phyloP scores from a whole-genome alignment of 352 stramenopile species.

The Globisporangium nagaii region DNA sequence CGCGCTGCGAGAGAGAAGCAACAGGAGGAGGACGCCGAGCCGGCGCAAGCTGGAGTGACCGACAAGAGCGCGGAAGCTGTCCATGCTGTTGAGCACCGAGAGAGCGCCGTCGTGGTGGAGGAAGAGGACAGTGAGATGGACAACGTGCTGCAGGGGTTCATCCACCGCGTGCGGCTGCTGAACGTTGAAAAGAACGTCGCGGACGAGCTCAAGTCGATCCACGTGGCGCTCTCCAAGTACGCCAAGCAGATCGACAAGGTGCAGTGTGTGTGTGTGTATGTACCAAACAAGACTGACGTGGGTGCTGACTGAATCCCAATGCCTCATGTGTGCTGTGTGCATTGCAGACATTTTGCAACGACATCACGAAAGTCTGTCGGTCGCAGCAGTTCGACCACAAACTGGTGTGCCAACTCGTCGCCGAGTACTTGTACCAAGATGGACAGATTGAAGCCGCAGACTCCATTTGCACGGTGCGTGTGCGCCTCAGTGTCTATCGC shows the following conservation, averaged over 20 bases:
- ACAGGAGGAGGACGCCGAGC: slow-evolving; percentile 8
- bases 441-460: slow-evolving; percentile 71
- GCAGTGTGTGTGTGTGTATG: neutral
- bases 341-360: slow-evolving; percentile 44
- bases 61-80: neutral
- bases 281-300: no score
- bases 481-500: neutral
- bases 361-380: slow-evolving; percentile 63
- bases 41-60: neutral
- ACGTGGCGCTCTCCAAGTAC: slow-evolving; percentile 69
- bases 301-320: no score
- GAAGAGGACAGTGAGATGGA: slow-evolving; percentile 62
- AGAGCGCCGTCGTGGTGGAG: slow-evolving; percentile 14
- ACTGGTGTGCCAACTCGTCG: slow-evolving; percentile 58
- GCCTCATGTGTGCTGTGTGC: neutral
- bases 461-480: slow-evolving; percentile 51
- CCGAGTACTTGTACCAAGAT: slow-evolving; percentile 77
- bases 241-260: slow-evolving; percentile 83
- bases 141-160: slow-evolving; percentile 60
- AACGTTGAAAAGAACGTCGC: slow-evolving; percentile 70
- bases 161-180: slow-evolving; percentile 51
- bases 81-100: neutral
- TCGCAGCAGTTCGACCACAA: slow-evolving; percentile 59
- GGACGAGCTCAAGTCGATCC: slow-evolving; percentile 62
- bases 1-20: neutral